Percentiles rank a stretch among this genome's conserved stretches.
These are phyloP conservation scores for Hemileia vastatrix DNA, from an alignment of 1,284 basidiomycete genomes.

Conservation along the genomic window DNA sequence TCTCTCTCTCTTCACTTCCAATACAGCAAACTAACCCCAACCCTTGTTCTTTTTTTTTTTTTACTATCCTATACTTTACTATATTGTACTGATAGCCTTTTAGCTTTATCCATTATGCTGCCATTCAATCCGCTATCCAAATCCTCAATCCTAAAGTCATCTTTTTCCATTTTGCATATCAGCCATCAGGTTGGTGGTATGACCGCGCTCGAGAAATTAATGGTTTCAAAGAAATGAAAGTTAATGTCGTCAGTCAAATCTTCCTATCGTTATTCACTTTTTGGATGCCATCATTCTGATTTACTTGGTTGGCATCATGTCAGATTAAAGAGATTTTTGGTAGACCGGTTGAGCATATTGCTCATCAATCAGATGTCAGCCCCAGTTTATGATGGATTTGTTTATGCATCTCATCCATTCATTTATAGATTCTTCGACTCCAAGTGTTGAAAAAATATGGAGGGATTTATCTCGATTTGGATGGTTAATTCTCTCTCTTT, in stretches of 20 bases:
- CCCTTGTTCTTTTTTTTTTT: not conserved
- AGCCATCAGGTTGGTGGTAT: slow-evolving; percentile 41
- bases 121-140: slow-evolving; percentile 46
- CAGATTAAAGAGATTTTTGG: slow-evolving; percentile 36
- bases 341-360: slow-evolving; percentile 34
- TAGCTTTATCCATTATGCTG: slow-evolving; percentile 48
- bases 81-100: slow-evolving; percentile 24
- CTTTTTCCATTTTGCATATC: slow-evolving; percentile 39
- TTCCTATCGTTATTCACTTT: not conserved
- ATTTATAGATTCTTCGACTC: slow-evolving; percentile 2
- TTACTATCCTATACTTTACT: not conserved
- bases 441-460: slow-evolving; percentile 42
- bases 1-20: not conserved
- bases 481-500: slow-evolving; percentile 29
- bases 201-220: slow-evolving; percentile 38
- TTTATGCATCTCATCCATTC: not conserved
- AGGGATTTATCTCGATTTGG: slow-evolving; percentile 50
- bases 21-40: not conserved
- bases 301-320: slow-evolving; percentile 1
- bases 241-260: slow-evolving; percentile 32
- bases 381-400: not conserved
- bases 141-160: slow-evolving; percentile 46
- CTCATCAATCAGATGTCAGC: slow-evolving; percentile 47
- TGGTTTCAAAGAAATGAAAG: slow-evolving; percentile 28
- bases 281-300: not conserved